Evolutionary conservation across 805 yeast species (phyloP), one percentile per base, ranked within the genome.

Genomic region (Metschnikowia reukaufii): DNA sequence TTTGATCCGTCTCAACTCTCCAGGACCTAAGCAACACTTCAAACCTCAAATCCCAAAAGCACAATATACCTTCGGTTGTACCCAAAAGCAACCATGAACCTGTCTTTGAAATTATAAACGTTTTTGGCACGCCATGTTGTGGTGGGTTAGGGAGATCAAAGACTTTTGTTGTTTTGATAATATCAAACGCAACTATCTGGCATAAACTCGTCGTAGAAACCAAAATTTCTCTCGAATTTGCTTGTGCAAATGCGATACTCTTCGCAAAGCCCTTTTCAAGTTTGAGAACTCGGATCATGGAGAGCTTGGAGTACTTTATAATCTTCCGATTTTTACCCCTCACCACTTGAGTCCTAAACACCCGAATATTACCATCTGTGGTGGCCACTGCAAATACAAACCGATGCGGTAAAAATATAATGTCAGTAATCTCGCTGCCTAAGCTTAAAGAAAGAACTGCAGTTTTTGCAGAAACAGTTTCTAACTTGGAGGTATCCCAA

Each of bases 31-130:
- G 67, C 35, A 77, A 67, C 0, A 85, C 48, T 30, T 73, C 73
- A 61, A 89, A 88, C 44, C 95, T 70, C 30, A 87, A 54, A 62
- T 90, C 97, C 96, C 96, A 90, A 13, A 92, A 65, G 52, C 82
- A 83, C 25, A 94, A 60, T 0, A 84, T 68, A 1, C 97, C 97
- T 33, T 76, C 77, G 0, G 78, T 68, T 0, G 97, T 88, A 0
- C 97, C 97, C 2, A 85, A 60, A 7, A 88, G 62, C 1, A 88
- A 61, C 88, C 96, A 88, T 4, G 77, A 67, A 20, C 70, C 65
- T 13, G 72, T 66, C 0, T 67, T 63, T 44, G 84, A 86, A 18
- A 86, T 64, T 1, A 79, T 73, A 57, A 89, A 79, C 15, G 84
- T 66, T 0, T 82, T 76, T 0, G 84, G 77, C 2, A 79, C 66